Evolutionary conservation across 1,139 yeast species (phyloP).

Genomic region (Yamadazyma sp.): DNA sequence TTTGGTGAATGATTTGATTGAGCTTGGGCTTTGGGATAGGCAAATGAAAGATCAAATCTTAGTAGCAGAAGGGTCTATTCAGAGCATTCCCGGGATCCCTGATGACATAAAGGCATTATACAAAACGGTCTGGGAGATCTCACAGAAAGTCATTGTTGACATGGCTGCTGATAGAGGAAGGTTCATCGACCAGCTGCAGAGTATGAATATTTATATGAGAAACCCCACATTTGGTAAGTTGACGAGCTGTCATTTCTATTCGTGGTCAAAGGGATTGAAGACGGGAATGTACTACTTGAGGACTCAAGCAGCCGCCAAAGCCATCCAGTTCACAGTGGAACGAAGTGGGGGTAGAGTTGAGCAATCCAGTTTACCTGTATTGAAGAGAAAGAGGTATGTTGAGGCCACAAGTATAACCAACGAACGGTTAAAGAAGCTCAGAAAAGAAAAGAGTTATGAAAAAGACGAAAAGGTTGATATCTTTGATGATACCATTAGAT

Average conservation of each 20-base stretch:
- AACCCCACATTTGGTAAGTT: conserved; percentile 91
- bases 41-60: conserved; percentile 80
- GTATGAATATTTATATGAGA: conserved; percentile 80
- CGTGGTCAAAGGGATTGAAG: conserved; percentile 95
- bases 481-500: conserved; percentile 34
- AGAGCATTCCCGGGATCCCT: conserved; percentile 74
- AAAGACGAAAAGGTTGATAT: conserved; percentile 19
- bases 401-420: conserved; percentile 12
- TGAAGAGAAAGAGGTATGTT: conserved; percentile 22
- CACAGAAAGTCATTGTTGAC: conserved; percentile 84
- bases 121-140: conserved; percentile 96
- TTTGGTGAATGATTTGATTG: conserved; percentile 76
- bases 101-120: conserved; percentile 72
- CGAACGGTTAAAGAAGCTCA: no score
- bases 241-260: conserved; percentile 97
- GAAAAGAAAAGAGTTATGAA: no score
- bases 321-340: conserved; percentile 89
- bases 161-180: conserved; percentile 96
- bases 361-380: neutral
- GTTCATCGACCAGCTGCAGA: conserved; percentile 92
- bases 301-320: conserved; percentile 93
- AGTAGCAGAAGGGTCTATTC: conserved; percentile 83
- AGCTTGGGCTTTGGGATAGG: conserved; percentile 79
- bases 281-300: conserved; percentile 98
- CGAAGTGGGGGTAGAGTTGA: neutral